Conservation (phyloP, 129 eudicot genomes). For the Chrysanthemum makinoi region DNA sequence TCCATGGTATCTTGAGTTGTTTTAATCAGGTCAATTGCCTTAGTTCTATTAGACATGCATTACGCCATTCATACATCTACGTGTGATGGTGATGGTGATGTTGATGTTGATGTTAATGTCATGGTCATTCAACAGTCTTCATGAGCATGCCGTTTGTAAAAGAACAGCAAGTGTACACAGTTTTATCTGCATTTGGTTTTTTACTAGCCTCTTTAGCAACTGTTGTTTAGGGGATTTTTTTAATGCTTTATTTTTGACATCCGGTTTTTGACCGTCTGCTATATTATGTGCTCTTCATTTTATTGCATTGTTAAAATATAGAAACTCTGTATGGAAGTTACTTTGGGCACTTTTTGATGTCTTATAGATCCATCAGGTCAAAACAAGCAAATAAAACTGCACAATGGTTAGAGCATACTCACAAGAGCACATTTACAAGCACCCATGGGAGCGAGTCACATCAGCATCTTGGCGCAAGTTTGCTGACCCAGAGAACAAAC, state of each 20-base stretch:
- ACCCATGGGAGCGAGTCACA: conserved; percentile 91
- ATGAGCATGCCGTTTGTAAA: not conserved
- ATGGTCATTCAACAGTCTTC: not conserved
- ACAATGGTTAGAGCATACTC: conserved; percentile 75
- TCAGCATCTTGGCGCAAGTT: conserved; percentile 97
- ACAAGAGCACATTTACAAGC: conserved; percentile 78
- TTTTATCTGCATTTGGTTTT: not conserved
- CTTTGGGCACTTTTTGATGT: not conserved
- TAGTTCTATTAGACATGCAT: not conserved
- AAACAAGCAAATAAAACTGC: conserved; percentile 16
- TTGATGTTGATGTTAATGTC: no score
- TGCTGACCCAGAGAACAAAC: conserved; percentile 94
- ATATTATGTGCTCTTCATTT: not conserved
- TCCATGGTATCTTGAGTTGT: not conserved
- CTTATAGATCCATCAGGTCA: conserved; percentile 16
- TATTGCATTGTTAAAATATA: not conserved
- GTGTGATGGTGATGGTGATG: not conserved
- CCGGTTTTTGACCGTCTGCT: not conserved
- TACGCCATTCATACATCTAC: not conserved
- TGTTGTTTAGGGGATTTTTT: no score
- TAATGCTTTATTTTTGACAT: not conserved
- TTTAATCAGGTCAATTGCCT: conserved; percentile 1
- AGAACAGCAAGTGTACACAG: conserved; percentile 12
- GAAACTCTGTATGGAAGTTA: not conserved
- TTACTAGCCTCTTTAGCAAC: not conserved